Evolutionary conservation across 23 red algal species (phyloP), one percentile per base, ranked within the genome.

Genomic region (Pyropia haitanensis): DNA sequence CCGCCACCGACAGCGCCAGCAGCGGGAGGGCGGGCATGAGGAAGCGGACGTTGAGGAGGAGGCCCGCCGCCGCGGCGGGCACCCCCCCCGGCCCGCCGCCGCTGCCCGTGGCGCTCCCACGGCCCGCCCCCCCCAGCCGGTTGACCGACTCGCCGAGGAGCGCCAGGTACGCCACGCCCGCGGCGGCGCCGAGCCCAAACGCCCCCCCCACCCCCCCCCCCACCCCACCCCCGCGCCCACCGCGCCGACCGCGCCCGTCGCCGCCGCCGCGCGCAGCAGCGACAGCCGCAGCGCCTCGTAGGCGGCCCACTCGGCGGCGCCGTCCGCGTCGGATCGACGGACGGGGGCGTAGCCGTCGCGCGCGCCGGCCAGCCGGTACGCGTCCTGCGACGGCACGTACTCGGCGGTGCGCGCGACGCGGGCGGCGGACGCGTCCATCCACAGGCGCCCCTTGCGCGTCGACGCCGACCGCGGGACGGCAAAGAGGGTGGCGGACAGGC

Each of bases 61-160:
- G 2, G 24, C 39, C 29, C 70, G 46, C 32, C 63, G 70, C 20
- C 60, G 75, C 31, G 77, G 29, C 16, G 52, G 68, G 24, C 73
- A 26, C 13, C 8, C 9, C 3, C 23, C 33, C 14, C 55, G 5
- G 5, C 55, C 19, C 55, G 4, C 10, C 39, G 39, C 13, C 39
- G 39, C 4, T 13, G 39, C 5, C 39, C 39, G 39, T 9, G 39
- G 5, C 39, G 39, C 39, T 46, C 5, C 39, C 39, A 9, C 39
- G 39, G 7, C 39, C 39, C 25, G 16, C 52, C 1, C 22, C 61
- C 16, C 68, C 74, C 18, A 95, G 26, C 17, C 60, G 18, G 49
- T 95, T 81, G 6, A 88, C 83, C 21, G 67, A 64, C 5, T 33
- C 18, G 27, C 81, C 73, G 29, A 95, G 54, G 55, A 95, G 71